A percentile compares a stretch with the other conserved stretches of the same genome.
phyloP scores from a whole-genome alignment of 495 filamentous ascomycete species.

The Stereocaulon alpinum region DNA sequence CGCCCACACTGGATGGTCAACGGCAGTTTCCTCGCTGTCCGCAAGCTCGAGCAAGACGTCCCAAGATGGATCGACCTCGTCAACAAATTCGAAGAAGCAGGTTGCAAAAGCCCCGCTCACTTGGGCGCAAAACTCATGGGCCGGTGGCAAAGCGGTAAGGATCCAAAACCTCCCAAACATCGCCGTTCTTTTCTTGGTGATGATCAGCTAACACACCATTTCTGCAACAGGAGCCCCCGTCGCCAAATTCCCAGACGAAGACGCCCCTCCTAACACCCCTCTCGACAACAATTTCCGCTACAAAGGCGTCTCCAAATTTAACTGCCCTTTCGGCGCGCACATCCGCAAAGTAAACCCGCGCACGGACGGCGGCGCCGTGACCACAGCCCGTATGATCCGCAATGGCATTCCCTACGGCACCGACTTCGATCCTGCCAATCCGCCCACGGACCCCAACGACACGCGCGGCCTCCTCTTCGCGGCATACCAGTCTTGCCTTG shows the following conservation, averaged over 20 bases:
- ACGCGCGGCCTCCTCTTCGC: background rate
- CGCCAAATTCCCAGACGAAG: too few species aligned
- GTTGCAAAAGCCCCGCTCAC: conserved; percentile 21
- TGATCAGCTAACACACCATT: too few species aligned
- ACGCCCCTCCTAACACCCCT: too few species aligned
- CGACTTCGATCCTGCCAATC: conserved; percentile 8
- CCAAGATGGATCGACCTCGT: conserved; percentile 21
- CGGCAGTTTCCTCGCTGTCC: conserved; percentile 33
- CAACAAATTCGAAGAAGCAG: background rate
- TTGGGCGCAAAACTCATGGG: conserved; percentile 31
- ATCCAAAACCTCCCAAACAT: too few species aligned
- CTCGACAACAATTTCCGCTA: too few species aligned
- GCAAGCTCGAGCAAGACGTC: conserved; percentile 29
- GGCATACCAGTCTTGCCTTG: background rate
- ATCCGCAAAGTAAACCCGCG: conserved; percentile 30
- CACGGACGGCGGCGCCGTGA: too few species aligned
- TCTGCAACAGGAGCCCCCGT: too few species aligned
- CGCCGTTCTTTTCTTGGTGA: conserved; percentile 17
- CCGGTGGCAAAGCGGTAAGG: conserved; percentile 31
- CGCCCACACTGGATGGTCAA: conserved; percentile 26
- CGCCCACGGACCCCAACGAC: background rate
- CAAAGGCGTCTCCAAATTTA: too few species aligned
- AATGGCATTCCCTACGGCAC: conserved; percentile 28
- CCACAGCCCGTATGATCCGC: conserved; percentile 28
- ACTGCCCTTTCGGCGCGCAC: conserved; percentile 31